A percentile compares a stretch with the other conserved stretches of the same genome.
Evolutionary conservation across 257 asterid genomes (phyloP).

Genomic region (Forsythia suspensa): DNA sequence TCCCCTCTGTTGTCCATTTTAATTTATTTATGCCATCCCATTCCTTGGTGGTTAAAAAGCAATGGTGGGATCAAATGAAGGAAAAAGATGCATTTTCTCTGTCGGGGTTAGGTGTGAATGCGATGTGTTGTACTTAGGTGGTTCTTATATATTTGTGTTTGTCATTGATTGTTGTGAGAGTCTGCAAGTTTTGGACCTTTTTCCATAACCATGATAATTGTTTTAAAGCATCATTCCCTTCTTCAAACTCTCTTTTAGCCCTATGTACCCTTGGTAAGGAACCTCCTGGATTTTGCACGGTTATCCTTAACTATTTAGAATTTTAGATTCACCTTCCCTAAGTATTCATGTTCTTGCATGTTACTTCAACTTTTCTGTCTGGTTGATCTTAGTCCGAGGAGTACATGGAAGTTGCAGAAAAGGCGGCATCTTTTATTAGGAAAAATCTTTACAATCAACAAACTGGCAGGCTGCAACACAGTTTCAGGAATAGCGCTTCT

Average conservation of each 20-base stretch:
- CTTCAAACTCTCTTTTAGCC: too few species aligned
- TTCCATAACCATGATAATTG: neutral
- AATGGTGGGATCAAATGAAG: neutral
- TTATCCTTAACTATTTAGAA: neutral
- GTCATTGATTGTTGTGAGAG: too few species aligned
- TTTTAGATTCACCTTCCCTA: neutral
- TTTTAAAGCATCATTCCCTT: too few species aligned
- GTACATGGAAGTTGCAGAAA: slow-evolving; percentile 84
- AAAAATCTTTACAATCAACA: slow-evolving; percentile 63
- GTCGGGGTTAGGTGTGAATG: neutral
- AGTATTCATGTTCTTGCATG: neutral
- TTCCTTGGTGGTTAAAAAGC: neutral
- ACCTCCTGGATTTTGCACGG: neutral
- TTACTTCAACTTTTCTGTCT: slow-evolving; percentile 14
- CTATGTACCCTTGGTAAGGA: too few species aligned
- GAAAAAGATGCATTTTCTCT: neutral
- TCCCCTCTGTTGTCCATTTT: neutral
- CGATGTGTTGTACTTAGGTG: neutral
- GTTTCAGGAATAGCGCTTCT: slow-evolving; percentile 87
- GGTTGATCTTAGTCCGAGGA: slow-evolving; percentile 59
- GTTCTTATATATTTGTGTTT: too few species aligned
- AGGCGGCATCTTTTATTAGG: slow-evolving; percentile 78
- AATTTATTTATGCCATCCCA: neutral
- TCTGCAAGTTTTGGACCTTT: neutral
- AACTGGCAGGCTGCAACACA: slow-evolving; percentile 67